These are phyloP conservation scores for Helotiales sp. DNA, from an alignment of 2,329 filamentous ascomycete species.

Conservation along the genomic window DNA sequence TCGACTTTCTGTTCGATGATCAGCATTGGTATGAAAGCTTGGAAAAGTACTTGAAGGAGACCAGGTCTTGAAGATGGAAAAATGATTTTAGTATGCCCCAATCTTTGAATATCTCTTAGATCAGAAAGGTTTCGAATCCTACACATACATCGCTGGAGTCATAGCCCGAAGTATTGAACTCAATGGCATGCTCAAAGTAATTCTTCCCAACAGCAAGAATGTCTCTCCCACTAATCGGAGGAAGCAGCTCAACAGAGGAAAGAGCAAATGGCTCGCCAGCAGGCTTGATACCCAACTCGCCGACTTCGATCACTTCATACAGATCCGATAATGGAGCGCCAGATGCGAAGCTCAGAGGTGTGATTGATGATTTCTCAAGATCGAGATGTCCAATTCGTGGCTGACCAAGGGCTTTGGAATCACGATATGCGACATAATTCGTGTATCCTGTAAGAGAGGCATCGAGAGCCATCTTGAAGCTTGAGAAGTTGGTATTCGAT, in stretches of 20 bases:
- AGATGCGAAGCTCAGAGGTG: conserved; percentile 46
- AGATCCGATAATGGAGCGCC: conserved; percentile 47
- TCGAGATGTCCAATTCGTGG: conserved; percentile 45
- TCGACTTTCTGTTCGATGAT: conserved; percentile 41
- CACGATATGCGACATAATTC: conserved; percentile 41
- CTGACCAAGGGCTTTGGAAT: conserved; percentile 22
- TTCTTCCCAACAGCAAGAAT: conserved; percentile 59
- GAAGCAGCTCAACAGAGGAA: conserved; percentile 42
- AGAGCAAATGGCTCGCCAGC: conserved; percentile 36
- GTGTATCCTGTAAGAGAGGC: conserved; percentile 20
- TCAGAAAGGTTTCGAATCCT: no score
- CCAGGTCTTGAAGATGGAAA: no score
- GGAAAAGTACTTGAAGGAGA: no score
- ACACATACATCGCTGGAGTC: conserved; percentile 47
- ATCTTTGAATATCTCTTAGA: no score
- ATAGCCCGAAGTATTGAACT: conserved; percentile 56
- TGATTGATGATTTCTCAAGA: conserved; percentile 38
- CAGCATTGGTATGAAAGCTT: not conserved
- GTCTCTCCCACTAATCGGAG: conserved; percentile 49
- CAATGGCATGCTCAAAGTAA: conserved; percentile 56
- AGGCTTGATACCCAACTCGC: conserved; percentile 40
- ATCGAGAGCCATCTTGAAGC: conserved; percentile 1
- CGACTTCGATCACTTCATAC: conserved; percentile 53
- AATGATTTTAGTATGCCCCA: no score
- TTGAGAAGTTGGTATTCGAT: not conserved